These are phyloP conservation scores for Lentinula novae-zelandiae DNA, from an alignment of 1,284 basidiomycete genomes.

Conservation along the genomic window DNA sequence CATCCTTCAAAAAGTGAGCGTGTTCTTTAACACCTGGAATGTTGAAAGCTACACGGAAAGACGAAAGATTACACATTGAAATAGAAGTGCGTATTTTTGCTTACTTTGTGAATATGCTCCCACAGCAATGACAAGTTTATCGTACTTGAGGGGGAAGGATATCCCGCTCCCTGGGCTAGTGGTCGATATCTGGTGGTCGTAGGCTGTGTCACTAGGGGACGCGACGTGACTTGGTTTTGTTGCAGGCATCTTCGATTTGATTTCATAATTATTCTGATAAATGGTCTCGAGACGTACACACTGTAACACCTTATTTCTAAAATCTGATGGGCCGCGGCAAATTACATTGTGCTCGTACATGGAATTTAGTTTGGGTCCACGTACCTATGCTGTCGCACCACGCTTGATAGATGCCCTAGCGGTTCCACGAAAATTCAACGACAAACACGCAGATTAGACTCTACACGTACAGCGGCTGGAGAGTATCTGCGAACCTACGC, in stretches of 20 bases:
- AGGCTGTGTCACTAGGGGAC: conserved; percentile 15
- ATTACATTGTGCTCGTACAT: background rate
- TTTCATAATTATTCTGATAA: background rate
- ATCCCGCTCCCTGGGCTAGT: conserved; percentile 9
- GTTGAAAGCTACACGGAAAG: conserved; percentile 45
- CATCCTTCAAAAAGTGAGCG: conserved; percentile 81
- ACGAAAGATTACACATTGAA: background rate
- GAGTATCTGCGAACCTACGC: conserved; percentile 50
- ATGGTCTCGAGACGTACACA: conserved; percentile 39
- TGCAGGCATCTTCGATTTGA: conserved; percentile 46
- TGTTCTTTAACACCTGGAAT: conserved; percentile 73
- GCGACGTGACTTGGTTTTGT: conserved; percentile 39
- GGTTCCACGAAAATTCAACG: background rate
- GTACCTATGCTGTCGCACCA: conserved; percentile 69
- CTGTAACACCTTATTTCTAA: conserved; percentile 54
- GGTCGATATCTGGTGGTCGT: background rate
- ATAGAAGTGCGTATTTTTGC: conserved; percentile 23
- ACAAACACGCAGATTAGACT: background rate
- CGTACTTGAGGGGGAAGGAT: conserved; percentile 61
- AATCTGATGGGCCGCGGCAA: conserved; percentile 39
- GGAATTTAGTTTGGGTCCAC: too few species aligned
- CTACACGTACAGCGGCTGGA: conserved; percentile 48
- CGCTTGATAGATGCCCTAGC: conserved; percentile 60
- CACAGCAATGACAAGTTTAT: conserved; percentile 82
- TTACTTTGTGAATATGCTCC: conserved; percentile 82